Conservation (phyloP, 495 filamentous ascomycete species). For the Halenospora varia region DNA sequence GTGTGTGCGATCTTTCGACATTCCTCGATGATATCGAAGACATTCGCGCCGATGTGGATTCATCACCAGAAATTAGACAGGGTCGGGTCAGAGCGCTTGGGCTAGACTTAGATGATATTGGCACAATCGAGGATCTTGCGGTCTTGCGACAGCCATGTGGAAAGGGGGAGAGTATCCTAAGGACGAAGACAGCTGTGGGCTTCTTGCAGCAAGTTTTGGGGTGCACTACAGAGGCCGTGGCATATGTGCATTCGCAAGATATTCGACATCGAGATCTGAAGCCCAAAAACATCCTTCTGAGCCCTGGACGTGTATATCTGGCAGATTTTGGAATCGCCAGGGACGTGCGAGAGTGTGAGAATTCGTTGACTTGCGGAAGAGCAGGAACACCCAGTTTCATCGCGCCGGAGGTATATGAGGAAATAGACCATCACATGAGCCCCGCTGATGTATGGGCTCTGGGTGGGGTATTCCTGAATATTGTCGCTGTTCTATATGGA, state of each 20-base stretch:
- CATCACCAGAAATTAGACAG: conserved; percentile 26
- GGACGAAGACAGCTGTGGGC: conserved; percentile 35
- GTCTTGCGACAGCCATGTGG: background rate
- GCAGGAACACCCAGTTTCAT: conserved; percentile 4
- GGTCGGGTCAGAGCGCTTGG: conserved; percentile 29
- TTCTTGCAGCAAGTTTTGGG: conserved; percentile 39
- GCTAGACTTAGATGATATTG: conserved; percentile 25
- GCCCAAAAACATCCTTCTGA: conserved; percentile 39
- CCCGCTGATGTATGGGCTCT: conserved; percentile 38
- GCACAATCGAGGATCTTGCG: conserved; percentile 16
- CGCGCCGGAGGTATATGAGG: conserved; percentile 30
- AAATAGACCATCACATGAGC: conserved; percentile 25
- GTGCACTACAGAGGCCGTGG: conserved; percentile 33
- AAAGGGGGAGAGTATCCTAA: background rate
- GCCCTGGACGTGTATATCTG: conserved; percentile 28
- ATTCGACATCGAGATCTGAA: conserved; percentile 41
- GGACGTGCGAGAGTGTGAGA: conserved; percentile 23
- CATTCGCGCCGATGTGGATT: conserved; percentile 27
- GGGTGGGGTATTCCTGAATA: conserved; percentile 39
- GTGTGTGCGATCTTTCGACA: conserved; percentile 35
- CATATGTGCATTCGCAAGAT: conserved; percentile 32
- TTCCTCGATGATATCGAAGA: conserved; percentile 36
- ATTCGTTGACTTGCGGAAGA: conserved; percentile 27
- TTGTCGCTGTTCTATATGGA: conserved; percentile 39
- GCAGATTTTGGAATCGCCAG: conserved; percentile 39